These are phyloP conservation scores for Prunus kanzakura DNA, from an alignment of 306 rosid species.

Conservation along the genomic window DNA sequence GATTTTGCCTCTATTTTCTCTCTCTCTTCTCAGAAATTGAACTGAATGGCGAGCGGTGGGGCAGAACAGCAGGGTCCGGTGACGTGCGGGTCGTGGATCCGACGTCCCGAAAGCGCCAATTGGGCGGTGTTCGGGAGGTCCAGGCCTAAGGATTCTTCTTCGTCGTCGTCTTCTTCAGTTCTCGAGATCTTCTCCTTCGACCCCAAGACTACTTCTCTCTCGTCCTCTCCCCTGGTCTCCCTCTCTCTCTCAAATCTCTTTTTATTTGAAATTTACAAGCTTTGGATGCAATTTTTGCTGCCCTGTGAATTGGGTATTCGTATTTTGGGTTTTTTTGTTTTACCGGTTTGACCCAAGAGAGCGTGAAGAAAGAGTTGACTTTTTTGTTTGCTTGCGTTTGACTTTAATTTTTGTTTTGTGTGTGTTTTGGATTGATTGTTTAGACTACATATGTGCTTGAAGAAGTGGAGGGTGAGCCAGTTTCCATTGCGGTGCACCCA, in stretches of 20 bases:
- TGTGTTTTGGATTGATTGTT: conserved; percentile 4
- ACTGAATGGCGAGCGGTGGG: conserved; percentile 53
- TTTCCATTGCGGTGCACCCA: conserved; percentile 78
- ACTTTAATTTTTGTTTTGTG: not conserved
- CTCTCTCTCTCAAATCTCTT: not conserved
- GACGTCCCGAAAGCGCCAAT: conserved; percentile 72
- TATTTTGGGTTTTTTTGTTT: not conserved
- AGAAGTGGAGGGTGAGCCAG: conserved; percentile 78
- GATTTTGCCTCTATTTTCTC: not conserved
- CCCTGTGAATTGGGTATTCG: not conserved
- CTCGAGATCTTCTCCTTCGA: conserved; percentile 75
- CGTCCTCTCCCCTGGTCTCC: conserved; percentile 69
- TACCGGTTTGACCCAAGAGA: not conserved
- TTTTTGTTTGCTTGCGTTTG: not conserved
- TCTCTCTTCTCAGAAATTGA: not conserved
- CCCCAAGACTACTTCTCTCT: conserved; percentile 58
- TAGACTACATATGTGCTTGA: conserved; percentile 74
- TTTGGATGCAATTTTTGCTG: too few species aligned
- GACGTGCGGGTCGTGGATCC: conserved; percentile 86
- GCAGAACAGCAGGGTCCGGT: conserved; percentile 59
- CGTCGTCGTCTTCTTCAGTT: conserved; percentile 61
- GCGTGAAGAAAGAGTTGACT: not conserved
- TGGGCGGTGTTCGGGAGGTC: conserved; percentile 65
- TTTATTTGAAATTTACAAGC: not conserved
- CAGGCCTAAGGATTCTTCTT: conserved; percentile 44